Evolutionary conservation across 148 eudicot species (phyloP).

Genomic region (Drosera capensis): DNA sequence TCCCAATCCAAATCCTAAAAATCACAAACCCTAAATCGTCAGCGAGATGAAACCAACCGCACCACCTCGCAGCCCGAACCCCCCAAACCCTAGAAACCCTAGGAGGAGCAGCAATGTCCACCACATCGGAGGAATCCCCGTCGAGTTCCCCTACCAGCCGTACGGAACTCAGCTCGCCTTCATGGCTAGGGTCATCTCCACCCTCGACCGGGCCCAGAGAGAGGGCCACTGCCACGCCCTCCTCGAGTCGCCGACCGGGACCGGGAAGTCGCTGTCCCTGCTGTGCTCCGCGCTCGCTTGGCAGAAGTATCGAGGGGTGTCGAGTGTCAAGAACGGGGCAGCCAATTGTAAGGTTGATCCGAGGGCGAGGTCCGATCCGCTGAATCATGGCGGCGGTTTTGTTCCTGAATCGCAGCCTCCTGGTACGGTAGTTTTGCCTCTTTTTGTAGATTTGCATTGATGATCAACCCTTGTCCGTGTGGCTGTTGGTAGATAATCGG

Average conservation of each 20-base stretch:
- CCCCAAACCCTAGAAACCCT: conserved; percentile 19
- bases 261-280: conserved; percentile 88
- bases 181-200: conserved; percentile 84
- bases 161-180: conserved; percentile 81
- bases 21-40: too few relatives aligned
- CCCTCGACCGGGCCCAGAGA: conserved; percentile 61
- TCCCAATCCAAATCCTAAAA: too few relatives aligned
- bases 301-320: conserved; percentile 37
- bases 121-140: conserved; percentile 70
- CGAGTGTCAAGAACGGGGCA: conserved; percentile 3
- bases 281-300: conserved; percentile 91
- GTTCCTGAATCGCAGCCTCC: conserved; percentile 54
- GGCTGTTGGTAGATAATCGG: too few relatives aligned
- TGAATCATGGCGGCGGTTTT: conserved; percentile 73
- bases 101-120: too few relatives aligned
- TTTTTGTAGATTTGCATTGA: too few relatives aligned
- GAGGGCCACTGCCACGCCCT: conserved; percentile 82
- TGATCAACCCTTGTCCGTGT: too few relatives aligned
- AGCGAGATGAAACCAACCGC: too few relatives aligned
- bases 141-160: conserved; percentile 87
- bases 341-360: conserved; percentile 31
- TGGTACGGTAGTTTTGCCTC: too few relatives aligned
- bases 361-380: conserved; percentile 46
- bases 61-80: too few relatives aligned
- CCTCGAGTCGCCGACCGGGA: conserved; percentile 93